Percentiles rank a stretch among this genome's conserved stretches.
These are phyloP conservation scores for Ochetophila trinervis DNA, from an alignment of 306 rosid species.

Conservation along the genomic window DNA sequence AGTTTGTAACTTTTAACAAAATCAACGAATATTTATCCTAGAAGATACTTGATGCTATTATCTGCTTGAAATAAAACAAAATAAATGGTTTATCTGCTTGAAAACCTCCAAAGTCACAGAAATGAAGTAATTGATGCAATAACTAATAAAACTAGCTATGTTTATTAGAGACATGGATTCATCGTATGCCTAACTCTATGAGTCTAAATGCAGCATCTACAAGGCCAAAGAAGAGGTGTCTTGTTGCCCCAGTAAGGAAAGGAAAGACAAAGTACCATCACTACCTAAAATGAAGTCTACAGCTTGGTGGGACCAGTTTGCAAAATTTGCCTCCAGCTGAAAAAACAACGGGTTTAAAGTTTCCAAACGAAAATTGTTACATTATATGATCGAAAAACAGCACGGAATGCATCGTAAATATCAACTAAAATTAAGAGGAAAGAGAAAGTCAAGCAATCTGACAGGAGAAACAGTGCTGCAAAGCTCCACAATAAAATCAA, in stretches of 20 bases:
- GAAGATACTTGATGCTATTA: too few relatives aligned
- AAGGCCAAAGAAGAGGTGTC: background rate
- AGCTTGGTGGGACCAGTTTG: slow-evolving; percentile 81
- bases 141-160: background rate
- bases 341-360: slow-evolving; percentile 6
- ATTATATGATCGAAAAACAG: background rate
- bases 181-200: background rate
- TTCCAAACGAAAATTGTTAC: background rate
- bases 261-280: background rate
- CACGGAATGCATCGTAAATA: background rate
- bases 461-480: slow-evolving; percentile 64
- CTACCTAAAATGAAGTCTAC: slow-evolving; percentile 84
- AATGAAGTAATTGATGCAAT: background rate
- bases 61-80: background rate
- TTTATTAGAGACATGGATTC: background rate
- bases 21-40: too few relatives aligned
- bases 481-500: slow-evolving; percentile 85
- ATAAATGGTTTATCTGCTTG: background rate
- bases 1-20: too few relatives aligned
- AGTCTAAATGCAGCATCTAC: background rate
- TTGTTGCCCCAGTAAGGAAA: too few relatives aligned
- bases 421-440: background rate
- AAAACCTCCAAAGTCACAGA: too few relatives aligned
- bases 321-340: slow-evolving; percentile 66
- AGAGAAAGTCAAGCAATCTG: slow-evolving; percentile 21